Percentiles rank a stretch among this genome's conserved stretches.
These are phyloP conservation scores for Tilletia setariae DNA, from an alignment of 1,284 basidiomycete species.

Conservation along the genomic window DNA sequence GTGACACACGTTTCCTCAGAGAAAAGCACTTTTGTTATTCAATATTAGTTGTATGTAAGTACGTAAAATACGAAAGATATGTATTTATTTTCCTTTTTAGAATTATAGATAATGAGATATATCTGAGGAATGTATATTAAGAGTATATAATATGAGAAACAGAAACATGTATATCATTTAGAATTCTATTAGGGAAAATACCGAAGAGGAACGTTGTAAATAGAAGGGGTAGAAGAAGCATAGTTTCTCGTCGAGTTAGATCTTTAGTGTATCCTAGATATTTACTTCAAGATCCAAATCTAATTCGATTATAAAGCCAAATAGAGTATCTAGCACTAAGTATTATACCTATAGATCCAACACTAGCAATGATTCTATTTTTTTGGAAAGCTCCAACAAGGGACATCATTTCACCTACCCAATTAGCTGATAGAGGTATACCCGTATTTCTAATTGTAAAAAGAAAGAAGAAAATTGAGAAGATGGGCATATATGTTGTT, in stretches of 20 bases:
- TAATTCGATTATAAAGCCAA: conserved; percentile 54
- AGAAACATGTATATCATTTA: conserved; percentile 25
- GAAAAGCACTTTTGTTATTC: too few relatives aligned
- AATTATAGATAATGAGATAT: too few relatives aligned
- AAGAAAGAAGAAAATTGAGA: conserved; percentile 51
- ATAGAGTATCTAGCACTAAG: conserved; percentile 42
- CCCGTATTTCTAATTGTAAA: conserved; percentile 51
- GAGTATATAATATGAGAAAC: conserved; percentile 31
- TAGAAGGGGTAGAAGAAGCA: conserved; percentile 50
- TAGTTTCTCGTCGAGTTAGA: conserved; percentile 54
- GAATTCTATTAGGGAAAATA: conserved; percentile 54
- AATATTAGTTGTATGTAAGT: too few relatives aligned
- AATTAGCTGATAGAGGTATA: conserved; percentile 53
- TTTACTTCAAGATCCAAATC: conserved; percentile 45
- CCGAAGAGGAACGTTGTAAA: conserved; percentile 46
- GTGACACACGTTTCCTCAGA: too few relatives aligned
- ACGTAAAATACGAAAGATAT: too few relatives aligned
- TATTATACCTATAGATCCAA: conserved; percentile 36
- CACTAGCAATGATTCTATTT: conserved; percentile 44
- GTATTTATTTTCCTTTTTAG: too few relatives aligned
- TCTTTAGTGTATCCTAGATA: conserved; percentile 51
- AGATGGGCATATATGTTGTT: conserved; percentile 53
- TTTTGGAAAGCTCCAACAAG: conserved; percentile 49
- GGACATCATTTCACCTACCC: conserved; percentile 51
- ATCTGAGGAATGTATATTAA: too few relatives aligned